These are phyloP conservation scores for Aspergillus funiculosus DNA, from an alignment of 495 filamentous ascomycete genomes.

Conservation along the genomic window DNA sequence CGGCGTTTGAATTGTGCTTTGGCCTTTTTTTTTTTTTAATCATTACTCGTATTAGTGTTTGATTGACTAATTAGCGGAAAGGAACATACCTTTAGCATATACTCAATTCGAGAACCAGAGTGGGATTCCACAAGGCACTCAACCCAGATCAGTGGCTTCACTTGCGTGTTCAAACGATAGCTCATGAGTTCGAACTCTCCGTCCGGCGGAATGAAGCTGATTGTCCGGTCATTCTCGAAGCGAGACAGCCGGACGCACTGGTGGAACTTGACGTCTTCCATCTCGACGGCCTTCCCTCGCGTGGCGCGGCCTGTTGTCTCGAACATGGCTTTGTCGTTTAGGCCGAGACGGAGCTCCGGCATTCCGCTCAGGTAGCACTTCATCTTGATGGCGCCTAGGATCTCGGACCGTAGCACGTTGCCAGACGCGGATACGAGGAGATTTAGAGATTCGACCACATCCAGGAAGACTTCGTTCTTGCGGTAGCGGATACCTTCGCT, in stretches of 20 bases:
- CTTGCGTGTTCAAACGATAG: conserved; percentile 97
- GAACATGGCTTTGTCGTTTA: conserved; percentile 99
- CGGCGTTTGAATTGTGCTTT: conserved; percentile 97
- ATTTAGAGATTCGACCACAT: conserved; percentile 96
- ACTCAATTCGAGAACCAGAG: conserved; percentile 90
- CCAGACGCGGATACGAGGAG: conserved; percentile 90
- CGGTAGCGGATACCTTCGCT: conserved; percentile 97
- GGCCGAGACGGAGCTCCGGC: conserved; percentile 88
- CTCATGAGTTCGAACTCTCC: conserved; percentile 99
- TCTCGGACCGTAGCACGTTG: conserved; percentile 95
- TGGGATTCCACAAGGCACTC: conserved; percentile 96
- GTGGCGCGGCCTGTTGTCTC: conserved; percentile 94
- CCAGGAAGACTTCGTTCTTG: conserved; percentile 99
- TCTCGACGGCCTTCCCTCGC: conserved; percentile 95
- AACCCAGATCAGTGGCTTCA: conserved; percentile 98
- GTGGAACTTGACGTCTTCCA: conserved; percentile 99
- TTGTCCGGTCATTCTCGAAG: conserved; percentile 98
- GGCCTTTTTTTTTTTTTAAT: conserved; percentile 44
- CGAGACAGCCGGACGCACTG: conserved; percentile 93
- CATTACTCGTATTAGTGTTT: neutral
- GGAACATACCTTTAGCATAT: conserved; percentile 78
- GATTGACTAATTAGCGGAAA: neutral
- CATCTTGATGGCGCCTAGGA: conserved; percentile 97
- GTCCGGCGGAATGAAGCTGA: conserved; percentile 97
- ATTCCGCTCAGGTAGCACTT: conserved; percentile 99